Percentiles rank a stretch among this genome's conserved stretches.
Evolutionary conservation across 225 moss, liverwort and hornwort genomes (phyloP).

Genomic region (Anthoceros angustus): DNA sequence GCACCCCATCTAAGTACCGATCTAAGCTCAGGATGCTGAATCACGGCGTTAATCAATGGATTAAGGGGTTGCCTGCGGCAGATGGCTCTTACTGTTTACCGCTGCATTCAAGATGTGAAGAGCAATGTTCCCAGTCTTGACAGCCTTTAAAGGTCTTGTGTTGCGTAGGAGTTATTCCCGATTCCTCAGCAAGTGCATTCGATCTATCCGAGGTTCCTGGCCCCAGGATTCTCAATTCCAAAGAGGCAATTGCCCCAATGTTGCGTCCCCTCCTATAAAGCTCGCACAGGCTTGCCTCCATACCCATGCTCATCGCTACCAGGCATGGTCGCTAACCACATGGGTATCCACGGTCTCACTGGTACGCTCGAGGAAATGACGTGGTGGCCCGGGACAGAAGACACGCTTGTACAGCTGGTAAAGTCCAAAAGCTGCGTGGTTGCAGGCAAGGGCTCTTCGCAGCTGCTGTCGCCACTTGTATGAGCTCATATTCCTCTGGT

Average conservation of each 20-base stretch:
- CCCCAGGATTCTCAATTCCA: neutral
- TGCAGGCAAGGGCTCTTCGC: slow-evolving; percentile 14
- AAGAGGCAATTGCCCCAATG: neutral
- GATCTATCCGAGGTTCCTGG: neutral
- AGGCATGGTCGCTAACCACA: neutral
- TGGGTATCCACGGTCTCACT: neutral
- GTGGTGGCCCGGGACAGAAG: slow-evolving; percentile 41
- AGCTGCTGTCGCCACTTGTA: slow-evolving; percentile 33
- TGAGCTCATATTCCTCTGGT: slow-evolving; percentile 59
- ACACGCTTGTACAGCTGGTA: slow-evolving; percentile 35
- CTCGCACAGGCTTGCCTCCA: neutral
- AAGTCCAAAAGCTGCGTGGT: slow-evolving; percentile 53
- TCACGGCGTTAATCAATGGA: too few species aligned
- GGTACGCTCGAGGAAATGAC: slow-evolving; percentile 56
- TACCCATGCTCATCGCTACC: neutral
- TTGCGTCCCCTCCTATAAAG: neutral
- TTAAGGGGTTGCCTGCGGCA: neutral
- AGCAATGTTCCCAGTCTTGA: neutral
- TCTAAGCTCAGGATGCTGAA: too few species aligned
- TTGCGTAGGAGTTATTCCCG: neutral
- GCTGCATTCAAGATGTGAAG: neutral
- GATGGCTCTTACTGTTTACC: neutral
- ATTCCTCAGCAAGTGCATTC: neutral
- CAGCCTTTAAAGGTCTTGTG: neutral
- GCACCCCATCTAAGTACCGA: too few species aligned